A percentile compares a stretch with the other conserved stretches of the same genome.
These are phyloP conservation scores for Boeremia lycopersici DNA, from an alignment of 2,329 filamentous ascomycete species.

Conservation along the genomic window DNA sequence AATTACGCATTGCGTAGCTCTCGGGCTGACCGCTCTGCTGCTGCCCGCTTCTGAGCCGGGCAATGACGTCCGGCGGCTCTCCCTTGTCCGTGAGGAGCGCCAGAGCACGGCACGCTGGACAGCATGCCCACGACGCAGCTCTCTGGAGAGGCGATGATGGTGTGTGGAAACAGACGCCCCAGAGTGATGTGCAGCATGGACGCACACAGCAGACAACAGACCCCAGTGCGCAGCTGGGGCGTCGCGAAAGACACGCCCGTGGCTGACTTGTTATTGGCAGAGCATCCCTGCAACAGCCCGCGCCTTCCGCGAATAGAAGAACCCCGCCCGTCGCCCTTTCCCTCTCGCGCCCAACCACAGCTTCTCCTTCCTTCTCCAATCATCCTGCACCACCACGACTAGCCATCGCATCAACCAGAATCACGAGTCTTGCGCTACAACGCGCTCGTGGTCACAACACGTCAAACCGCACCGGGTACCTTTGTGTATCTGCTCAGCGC, in stretches of 20 bases:
- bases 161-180: neutral
- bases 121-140: neutral
- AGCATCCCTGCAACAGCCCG: slow-evolving; percentile 22
- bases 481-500: slow-evolving; percentile 23
- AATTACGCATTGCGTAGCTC: slow-evolving; percentile 11
- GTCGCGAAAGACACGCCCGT: slow-evolving; percentile 14
- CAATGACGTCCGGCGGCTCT: slow-evolving; percentile 15
- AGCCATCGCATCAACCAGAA: slow-evolving; percentile 25
- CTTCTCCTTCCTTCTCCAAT: slow-evolving; percentile 35
- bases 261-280: slow-evolving; percentile 25
- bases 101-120: neutral
- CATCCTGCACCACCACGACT: slow-evolving; percentile 32
- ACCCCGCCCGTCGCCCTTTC: slow-evolving; percentile 29
- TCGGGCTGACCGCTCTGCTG: slow-evolving; percentile 16
- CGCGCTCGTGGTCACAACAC: slow-evolving; percentile 28
- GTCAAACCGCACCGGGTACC: slow-evolving; percentile 21
- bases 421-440: slow-evolving; percentile 36
- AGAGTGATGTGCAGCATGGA: slow-evolving; percentile 12
- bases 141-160: neutral
- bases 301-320: slow-evolving; percentile 23
- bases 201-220: slow-evolving; percentile 2
- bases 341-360: slow-evolving; percentile 32
- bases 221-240: slow-evolving; percentile 4
- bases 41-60: slow-evolving; percentile 12
- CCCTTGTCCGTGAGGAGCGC: slow-evolving; percentile 6